A percentile compares a stretch with the other conserved stretches of the same genome.
phyloP scores from a whole-genome alignment of 148 eudicot genomes.

The Rhododendron simsii region DNA sequence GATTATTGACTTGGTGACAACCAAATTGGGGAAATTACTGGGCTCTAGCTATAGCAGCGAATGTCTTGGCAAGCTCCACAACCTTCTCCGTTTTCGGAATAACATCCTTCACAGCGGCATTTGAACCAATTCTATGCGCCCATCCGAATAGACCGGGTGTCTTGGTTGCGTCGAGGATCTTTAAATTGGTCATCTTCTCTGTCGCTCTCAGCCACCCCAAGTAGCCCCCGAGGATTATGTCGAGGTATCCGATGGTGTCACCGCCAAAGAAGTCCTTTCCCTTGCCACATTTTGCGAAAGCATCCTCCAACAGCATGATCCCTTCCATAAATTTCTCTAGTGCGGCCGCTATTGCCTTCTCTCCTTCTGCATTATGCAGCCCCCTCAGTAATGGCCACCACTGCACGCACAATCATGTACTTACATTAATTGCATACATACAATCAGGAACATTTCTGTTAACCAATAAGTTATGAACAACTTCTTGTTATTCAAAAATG shows the following conservation, averaged over 20 bases:
- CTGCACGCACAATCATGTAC: neutral
- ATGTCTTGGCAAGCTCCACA: neutral
- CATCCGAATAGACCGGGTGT: neutral
- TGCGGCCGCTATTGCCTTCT: neutral
- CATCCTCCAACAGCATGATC: conserved; percentile 21
- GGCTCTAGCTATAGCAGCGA: neutral
- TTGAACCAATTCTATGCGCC: neutral
- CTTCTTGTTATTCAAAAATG: no score
- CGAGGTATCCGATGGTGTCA: neutral
- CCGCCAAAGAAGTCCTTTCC: neutral
- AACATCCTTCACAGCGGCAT: neutral
- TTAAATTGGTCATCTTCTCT: neutral
- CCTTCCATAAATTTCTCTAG: conserved; percentile 14
- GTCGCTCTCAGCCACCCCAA: neutral
- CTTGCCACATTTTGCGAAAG: conserved; percentile 20
- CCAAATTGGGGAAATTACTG: neutral
- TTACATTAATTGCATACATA: no score
- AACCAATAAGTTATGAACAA: no score
- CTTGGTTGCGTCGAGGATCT: neutral
- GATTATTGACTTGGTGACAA: neutral
- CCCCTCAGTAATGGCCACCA: neutral
- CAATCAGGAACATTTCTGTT: no score
- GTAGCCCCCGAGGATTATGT: neutral
- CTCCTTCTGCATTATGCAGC: neutral
- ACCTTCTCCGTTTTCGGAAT: neutral